Evolutionary conservation across 495 filamentous ascomycete species (phyloP).

Genomic region (Cladorrhinum samala): DNA sequence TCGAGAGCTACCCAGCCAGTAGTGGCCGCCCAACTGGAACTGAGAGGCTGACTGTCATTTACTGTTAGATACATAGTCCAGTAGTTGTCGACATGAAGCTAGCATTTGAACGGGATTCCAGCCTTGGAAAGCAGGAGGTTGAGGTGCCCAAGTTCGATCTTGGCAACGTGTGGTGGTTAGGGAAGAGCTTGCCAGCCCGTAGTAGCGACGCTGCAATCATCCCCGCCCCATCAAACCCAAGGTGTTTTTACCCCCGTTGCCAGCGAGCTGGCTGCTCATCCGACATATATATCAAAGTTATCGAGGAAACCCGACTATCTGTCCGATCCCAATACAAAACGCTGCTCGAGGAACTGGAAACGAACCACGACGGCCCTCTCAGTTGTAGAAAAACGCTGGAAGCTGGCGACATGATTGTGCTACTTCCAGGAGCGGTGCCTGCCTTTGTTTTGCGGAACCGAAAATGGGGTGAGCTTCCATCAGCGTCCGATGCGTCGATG

Average conservation of each 20-base stretch:
- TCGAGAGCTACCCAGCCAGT: no score
- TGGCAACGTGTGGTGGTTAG: not conserved
- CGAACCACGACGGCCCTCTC: not conserved
- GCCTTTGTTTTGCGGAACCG: constrained; percentile 35
- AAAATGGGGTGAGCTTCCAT: constrained; percentile 29
- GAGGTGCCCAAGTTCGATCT: not conserved
- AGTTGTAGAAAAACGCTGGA: constrained; percentile 5
- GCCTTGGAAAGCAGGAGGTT: not conserved
- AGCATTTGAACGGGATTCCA: constrained; percentile 19
- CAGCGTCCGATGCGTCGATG: not conserved
- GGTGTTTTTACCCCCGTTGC: not conserved
- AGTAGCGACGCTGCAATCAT: no score
- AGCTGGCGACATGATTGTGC: constrained; percentile 15
- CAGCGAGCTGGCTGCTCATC: not conserved
- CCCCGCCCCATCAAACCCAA: not conserved
- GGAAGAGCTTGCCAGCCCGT: not conserved
- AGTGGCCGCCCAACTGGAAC: no score
- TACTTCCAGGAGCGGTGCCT: constrained; percentile 34
- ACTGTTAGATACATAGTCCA: constrained; percentile 26
- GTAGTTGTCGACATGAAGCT: constrained; percentile 34
- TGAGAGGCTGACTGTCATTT: no score
- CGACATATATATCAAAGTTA: no score
- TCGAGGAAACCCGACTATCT: no score
- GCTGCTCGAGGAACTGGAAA: not conserved
- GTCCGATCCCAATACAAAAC: no score